phyloP scores from a whole-genome alignment of 1,284 basidiomycete genomes.

The Taiwanofungus camphoratus region DNA sequence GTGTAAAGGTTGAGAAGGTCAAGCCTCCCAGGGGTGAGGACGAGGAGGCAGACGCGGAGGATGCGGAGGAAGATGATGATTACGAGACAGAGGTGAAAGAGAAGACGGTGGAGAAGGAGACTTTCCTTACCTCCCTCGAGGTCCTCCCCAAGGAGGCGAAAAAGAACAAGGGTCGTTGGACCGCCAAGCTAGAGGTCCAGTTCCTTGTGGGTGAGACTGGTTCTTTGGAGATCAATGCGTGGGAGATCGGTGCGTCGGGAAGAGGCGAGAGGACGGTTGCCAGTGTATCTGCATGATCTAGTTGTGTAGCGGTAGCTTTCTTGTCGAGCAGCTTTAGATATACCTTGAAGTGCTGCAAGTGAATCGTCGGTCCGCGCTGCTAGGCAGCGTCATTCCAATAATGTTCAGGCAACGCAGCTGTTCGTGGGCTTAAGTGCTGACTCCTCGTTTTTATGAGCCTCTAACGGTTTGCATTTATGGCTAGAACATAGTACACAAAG shows the following conservation, averaged over 20 bases:
- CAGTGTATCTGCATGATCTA: slow-evolving; percentile 20
- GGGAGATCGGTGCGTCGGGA: slow-evolving; percentile 40
- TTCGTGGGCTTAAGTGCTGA: too few relatives aligned
- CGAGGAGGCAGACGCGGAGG: slow-evolving; percentile 50
- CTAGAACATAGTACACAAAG: too few relatives aligned
- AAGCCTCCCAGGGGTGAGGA: slow-evolving; percentile 43
- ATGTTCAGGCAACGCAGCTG: too few relatives aligned
- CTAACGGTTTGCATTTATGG: too few relatives aligned
- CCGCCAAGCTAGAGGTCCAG: slow-evolving; percentile 58
- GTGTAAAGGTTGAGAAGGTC: slow-evolving; percentile 70
- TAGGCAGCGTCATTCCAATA: too few relatives aligned
- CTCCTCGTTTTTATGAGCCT: too few relatives aligned
- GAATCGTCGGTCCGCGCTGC: too few relatives aligned
- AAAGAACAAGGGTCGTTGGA: slow-evolving; percentile 43
- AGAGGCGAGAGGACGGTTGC: slow-evolving; percentile 26
- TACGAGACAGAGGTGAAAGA: slow-evolving; percentile 59
- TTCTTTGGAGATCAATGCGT: slow-evolving; percentile 41
- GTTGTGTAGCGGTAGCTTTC: too few relatives aligned
- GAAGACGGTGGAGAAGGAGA: slow-evolving; percentile 59
- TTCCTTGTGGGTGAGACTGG: slow-evolving; percentile 53
- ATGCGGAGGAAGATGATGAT: slow-evolving; percentile 43
- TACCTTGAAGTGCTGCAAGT: too few relatives aligned
- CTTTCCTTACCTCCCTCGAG: slow-evolving; percentile 49
- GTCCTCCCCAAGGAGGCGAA: slow-evolving; percentile 46
- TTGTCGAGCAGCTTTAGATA: too few relatives aligned